Conservation (phyloP, 352 stramenopile genomes). For the Lagenidium giganteum region DNA sequence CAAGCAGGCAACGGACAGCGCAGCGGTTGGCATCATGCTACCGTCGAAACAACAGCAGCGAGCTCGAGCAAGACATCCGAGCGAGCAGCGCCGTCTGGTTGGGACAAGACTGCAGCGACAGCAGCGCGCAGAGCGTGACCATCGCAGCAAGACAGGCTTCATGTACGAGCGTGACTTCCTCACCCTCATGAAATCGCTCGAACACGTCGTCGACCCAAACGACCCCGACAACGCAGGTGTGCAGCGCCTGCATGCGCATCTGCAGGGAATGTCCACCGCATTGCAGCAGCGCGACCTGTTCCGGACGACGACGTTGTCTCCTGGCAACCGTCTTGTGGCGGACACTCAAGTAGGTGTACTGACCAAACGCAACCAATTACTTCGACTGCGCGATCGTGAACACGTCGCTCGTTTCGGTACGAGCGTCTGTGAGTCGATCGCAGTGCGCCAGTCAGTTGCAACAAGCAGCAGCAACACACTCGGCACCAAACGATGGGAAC, state of each 20-base stretch:
- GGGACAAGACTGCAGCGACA: no score
- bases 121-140: slow-evolving; percentile 7
- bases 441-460: slow-evolving; percentile 7
- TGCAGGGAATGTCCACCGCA: slow-evolving; percentile 24
- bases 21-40: background rate
- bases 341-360: slow-evolving; percentile 16
- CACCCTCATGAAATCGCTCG: slow-evolving; percentile 29
- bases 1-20: background rate
- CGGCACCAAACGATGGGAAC: slow-evolving; percentile 9
- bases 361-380: slow-evolving; percentile 59
- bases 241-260: slow-evolving; percentile 38
- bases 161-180: slow-evolving; percentile 65
- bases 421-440: slow-evolving; percentile 26
- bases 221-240: slow-evolving; percentile 61
- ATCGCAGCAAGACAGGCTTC: slow-evolving; percentile 24
- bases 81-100: background rate
- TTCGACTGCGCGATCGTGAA: slow-evolving; percentile 52
- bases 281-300: slow-evolving; percentile 39
- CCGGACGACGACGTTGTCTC: slow-evolving; percentile 22
- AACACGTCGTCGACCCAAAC: slow-evolving; percentile 57
- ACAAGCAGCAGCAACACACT: background rate
- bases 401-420: slow-evolving; percentile 35
- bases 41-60: background rate
- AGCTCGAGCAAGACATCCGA: background rate
- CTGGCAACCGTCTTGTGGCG: background rate